Percentiles rank a stretch among this genome's conserved stretches.
These are phyloP conservation scores for Pseudocercospora fuligena DNA, from an alignment of 2,329 filamentous ascomycete species.

Conservation along the genomic window DNA sequence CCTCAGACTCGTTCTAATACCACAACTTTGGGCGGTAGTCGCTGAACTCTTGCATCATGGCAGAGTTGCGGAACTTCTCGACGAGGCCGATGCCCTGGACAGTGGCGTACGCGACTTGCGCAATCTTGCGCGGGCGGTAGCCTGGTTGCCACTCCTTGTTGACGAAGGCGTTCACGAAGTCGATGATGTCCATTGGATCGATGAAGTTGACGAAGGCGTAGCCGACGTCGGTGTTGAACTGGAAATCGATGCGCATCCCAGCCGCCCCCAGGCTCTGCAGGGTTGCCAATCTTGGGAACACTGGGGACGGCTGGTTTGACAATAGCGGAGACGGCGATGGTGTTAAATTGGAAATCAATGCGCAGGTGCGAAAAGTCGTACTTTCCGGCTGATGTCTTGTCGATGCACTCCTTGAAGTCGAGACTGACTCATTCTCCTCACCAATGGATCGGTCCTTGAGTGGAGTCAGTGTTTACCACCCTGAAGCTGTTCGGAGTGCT, in stretches of 20 bases:
- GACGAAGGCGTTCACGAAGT: conserved; percentile 62
- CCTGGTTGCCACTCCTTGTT: conserved; percentile 68
- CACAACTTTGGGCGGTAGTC: conserved; percentile 85
- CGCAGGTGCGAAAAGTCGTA: conserved; percentile 96
- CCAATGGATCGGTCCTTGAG: too few relatives aligned
- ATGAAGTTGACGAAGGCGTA: conserved; percentile 98
- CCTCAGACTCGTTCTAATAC: conserved; percentile 35
- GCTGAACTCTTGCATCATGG: conserved; percentile 85
- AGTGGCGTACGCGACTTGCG: conserved; percentile 91
- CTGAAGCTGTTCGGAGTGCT: too few relatives aligned
- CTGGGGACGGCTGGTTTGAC: too few relatives aligned
- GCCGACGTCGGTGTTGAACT: conserved; percentile 71
- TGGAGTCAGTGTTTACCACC: conserved; percentile 57
- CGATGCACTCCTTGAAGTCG: conserved; percentile 74
- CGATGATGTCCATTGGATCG: conserved; percentile 74
- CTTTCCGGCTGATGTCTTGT: conserved; percentile 77
- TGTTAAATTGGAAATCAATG: conserved; percentile 62
- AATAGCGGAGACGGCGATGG: conserved; percentile 92
- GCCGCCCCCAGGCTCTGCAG: too few relatives aligned
- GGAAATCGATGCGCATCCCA: too few relatives aligned
- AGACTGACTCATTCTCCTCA: conserved; percentile 86
- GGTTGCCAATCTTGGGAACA: too few relatives aligned
- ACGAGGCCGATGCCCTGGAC: conserved; percentile 90
- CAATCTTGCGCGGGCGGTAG: conserved; percentile 67
- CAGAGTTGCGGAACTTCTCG: conserved; percentile 95